phyloP scores from a whole-genome alignment of 352 stramenopile genomes.

The Pythium rishiriense region DNA sequence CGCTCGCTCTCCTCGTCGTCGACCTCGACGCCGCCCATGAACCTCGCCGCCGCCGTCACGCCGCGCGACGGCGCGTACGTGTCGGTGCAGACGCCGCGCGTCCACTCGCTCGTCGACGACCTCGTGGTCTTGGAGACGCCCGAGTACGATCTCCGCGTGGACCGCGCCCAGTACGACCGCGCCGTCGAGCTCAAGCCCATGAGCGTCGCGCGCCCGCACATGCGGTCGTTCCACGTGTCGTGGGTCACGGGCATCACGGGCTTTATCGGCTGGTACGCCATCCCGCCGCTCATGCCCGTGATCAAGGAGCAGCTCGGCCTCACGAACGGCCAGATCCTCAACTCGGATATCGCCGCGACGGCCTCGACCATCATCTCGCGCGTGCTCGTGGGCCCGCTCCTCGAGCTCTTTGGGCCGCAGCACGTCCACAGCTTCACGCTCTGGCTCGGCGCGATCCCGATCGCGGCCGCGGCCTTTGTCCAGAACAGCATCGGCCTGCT shows the following conservation, averaged over 20 bases:
- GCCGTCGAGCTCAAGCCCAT: slow-evolving; percentile 77
- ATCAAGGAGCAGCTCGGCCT: slow-evolving; percentile 87
- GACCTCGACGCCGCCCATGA: slow-evolving; percentile 4
- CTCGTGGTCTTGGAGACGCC: slow-evolving; percentile 8
- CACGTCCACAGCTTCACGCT: slow-evolving; percentile 83
- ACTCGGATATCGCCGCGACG: slow-evolving; percentile 91
- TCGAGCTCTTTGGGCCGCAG: slow-evolving; percentile 91
- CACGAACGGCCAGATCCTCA: slow-evolving; percentile 87
- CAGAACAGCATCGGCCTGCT: slow-evolving; percentile 68
- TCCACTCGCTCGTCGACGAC: slow-evolving; percentile 10
- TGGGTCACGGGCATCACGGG: slow-evolving; percentile 93
- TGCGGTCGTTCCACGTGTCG: slow-evolving; percentile 93
- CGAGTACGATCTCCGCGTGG: slow-evolving; percentile 50
- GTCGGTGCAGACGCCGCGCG: slow-evolving; percentile 20
- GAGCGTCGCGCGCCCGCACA: slow-evolving; percentile 89
- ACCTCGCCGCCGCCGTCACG: slow-evolving; percentile 15
- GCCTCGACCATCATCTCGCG: slow-evolving; percentile 92
- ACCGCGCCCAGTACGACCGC: slow-evolving; percentile 60
- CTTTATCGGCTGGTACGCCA: slow-evolving; percentile 95
- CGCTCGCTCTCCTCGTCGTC: neutral
- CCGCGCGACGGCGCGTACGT: slow-evolving; percentile 24
- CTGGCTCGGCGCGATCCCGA: slow-evolving; percentile 82
- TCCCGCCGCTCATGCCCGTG: slow-evolving; percentile 92
- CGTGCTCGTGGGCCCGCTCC: slow-evolving; percentile 91
- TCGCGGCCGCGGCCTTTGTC: slow-evolving; percentile 87